Evolutionary conservation across 2,329 filamentous ascomycete genomes (phyloP).

Genomic region (Phoma sp.): DNA sequence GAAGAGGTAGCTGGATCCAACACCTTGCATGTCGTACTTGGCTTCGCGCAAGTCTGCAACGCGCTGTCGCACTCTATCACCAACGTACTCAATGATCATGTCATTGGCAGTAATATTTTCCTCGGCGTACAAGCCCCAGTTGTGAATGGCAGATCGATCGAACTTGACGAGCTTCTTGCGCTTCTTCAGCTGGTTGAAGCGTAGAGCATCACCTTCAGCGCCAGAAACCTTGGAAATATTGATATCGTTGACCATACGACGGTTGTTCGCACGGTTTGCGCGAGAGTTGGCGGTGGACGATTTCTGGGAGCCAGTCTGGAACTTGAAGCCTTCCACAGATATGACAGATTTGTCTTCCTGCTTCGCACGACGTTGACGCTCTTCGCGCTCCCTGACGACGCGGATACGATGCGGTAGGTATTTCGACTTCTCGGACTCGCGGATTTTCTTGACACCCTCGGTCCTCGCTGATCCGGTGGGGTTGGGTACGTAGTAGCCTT

Average conservation of each 20-base stretch:
- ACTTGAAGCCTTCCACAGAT: conserved; percentile 56
- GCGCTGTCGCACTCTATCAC: conserved; percentile 94
- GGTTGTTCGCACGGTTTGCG: conserved; percentile 93
- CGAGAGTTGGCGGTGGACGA: conserved; percentile 88
- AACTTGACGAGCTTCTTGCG: conserved; percentile 99
- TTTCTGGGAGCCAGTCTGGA: conserved; percentile 74
- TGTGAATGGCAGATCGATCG: conserved; percentile 95
- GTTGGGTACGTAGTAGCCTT: conserved; percentile 84
- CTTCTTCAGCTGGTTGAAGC: conserved; percentile 99
- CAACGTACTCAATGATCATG: conserved; percentile 99
- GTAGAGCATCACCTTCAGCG: conserved; percentile 84
- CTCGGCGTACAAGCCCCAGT: conserved; percentile 97
- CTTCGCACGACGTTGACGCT: conserved; percentile 79
- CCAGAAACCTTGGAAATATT: conserved; percentile 85
- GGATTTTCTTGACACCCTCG: conserved; percentile 92
- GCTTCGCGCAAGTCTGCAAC: conserved; percentile 96
- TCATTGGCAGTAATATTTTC: conserved; percentile 97
- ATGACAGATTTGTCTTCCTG: conserved; percentile 58
- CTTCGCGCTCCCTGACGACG: conserved; percentile 88
- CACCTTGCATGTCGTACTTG: conserved; percentile 92
- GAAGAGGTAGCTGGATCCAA: conserved; percentile 97
- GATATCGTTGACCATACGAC: conserved; percentile 90
- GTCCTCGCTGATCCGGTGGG: conserved; percentile 84
- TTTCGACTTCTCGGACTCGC: conserved; percentile 97
- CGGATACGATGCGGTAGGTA: conserved; percentile 98